Evolutionary conservation across 352 stramenopile genomes (phyloP).

Genomic region (Pythium sp.): DNA sequence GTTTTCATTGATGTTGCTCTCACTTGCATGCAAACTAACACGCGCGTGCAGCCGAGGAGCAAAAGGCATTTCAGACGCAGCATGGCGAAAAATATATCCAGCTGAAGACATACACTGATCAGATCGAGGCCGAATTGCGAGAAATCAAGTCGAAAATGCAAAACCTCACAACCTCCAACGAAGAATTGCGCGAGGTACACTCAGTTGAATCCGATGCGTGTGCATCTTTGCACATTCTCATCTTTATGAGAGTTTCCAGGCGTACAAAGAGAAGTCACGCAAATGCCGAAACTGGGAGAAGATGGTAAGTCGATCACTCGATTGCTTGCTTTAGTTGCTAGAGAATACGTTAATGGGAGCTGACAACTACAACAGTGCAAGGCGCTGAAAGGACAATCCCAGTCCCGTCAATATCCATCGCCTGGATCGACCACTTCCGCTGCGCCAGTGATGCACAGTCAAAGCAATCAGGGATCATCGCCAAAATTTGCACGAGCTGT

Average conservation of each 20-base stretch:
- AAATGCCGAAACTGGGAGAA: constrained; percentile 89
- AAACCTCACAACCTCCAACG: constrained; percentile 62
- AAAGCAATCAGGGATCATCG: constrained; percentile 31
- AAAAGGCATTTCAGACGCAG: constrained; percentile 76
- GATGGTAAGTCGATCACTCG: constrained; percentile 44
- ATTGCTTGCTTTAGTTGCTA: background rate
- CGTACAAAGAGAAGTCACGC: constrained; percentile 84
- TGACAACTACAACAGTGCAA: constrained; percentile 48
- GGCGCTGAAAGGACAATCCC: constrained; percentile 54
- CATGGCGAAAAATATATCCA: constrained; percentile 87
- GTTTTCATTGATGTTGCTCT: background rate
- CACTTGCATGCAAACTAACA: background rate
- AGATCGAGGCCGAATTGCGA: constrained; percentile 76
- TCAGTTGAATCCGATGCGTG: background rate
- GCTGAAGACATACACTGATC: constrained; percentile 83
- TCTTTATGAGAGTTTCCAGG: constrained; percentile 24
- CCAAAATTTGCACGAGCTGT: constrained; percentile 47
- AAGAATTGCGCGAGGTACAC: constrained; percentile 71
- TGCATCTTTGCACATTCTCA: background rate
- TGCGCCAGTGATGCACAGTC: constrained; percentile 26
- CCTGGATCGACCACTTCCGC: constrained; percentile 51
- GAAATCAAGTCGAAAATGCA: constrained; percentile 84
- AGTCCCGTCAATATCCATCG: constrained; percentile 52
- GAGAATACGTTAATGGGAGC: background rate
- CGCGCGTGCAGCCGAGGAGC: constrained; percentile 54